phyloP scores from a whole-genome alignment of 352 stramenopile genomes.

The Aphanomyces stellatus region DNA sequence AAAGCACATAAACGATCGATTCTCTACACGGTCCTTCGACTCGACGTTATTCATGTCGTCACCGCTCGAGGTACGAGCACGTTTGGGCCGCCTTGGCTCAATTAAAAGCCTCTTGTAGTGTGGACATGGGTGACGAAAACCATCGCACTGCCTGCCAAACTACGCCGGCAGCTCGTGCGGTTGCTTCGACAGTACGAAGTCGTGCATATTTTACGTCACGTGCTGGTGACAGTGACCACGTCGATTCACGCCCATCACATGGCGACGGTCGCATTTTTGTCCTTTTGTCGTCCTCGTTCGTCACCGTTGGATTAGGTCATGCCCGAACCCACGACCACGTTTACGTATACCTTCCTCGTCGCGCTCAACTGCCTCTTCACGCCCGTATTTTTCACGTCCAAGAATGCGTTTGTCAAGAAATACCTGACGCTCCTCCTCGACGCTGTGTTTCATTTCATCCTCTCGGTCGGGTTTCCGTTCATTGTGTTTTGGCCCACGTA shows the following conservation, averaged over 20 bases:
- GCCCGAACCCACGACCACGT: neutral
- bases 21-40: too few relatives aligned
- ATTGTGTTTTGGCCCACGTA: neutral
- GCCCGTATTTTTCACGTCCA: neutral
- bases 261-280: neutral
- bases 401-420: neutral
- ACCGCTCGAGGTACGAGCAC: too few relatives aligned
- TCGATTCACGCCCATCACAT: slow-evolving; percentile 1
- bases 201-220: neutral
- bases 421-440: slow-evolving; percentile 7
- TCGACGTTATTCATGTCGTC: too few relatives aligned
- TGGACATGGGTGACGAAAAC: too few relatives aligned
- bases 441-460: slow-evolving; percentile 4
- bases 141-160: neutral
- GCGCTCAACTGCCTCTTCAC: neutral
- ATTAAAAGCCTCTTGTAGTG: too few relatives aligned
- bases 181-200: neutral
- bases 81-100: too few relatives aligned
- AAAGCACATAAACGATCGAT: too few relatives aligned
- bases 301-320: neutral
- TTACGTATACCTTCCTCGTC: neutral
- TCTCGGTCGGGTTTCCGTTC: neutral
- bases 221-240: neutral
- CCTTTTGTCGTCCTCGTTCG: neutral
- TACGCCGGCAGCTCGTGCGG: neutral